Percentiles rank a stretch among this genome's conserved stretches.
Evolutionary conservation across 1,284 basidiomycete species (phyloP).

Genomic region (Pholiota adiposa): DNA sequence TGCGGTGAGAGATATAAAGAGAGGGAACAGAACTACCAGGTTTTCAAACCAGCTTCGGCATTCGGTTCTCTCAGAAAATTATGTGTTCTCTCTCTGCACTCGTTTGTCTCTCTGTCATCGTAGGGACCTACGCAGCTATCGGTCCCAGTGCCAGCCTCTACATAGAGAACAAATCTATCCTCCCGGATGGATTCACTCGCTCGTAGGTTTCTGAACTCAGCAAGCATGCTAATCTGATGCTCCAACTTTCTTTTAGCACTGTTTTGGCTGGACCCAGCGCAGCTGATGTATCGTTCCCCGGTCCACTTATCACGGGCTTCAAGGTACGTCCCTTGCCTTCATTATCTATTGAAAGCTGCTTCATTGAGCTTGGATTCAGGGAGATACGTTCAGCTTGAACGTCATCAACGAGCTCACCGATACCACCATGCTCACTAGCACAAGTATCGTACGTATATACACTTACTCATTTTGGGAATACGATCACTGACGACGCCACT

Average conservation of each 20-base stretch:
- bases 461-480: background rate
- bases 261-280: conserved; percentile 24
- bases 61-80: no score
- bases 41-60: no score
- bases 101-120: conserved; percentile 10
- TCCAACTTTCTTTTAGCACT: conserved; percentile 12
- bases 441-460: conserved; percentile 29
- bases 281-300: conserved; percentile 23
- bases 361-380: conserved; percentile 17
- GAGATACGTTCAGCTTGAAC: conserved; percentile 29
- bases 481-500: background rate
- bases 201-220: conserved; percentile 19
- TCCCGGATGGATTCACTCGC: conserved; percentile 28
- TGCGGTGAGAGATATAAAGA: no score
- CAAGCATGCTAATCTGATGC: background rate
- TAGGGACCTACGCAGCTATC: conserved; percentile 19
- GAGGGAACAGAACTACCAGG: no score
- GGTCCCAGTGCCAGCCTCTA: conserved; percentile 22
- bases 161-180: conserved; percentile 23
- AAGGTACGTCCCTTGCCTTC: conserved; percentile 19
- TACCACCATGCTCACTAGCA: conserved; percentile 30
- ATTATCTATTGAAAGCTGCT: background rate
- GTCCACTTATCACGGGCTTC: conserved; percentile 25
- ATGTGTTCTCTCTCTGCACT: background rate
- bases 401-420: conserved; percentile 30